phyloP scores from a whole-genome alignment of 2,329 filamentous ascomycete genomes.

The Fusarium hostae region DNA sequence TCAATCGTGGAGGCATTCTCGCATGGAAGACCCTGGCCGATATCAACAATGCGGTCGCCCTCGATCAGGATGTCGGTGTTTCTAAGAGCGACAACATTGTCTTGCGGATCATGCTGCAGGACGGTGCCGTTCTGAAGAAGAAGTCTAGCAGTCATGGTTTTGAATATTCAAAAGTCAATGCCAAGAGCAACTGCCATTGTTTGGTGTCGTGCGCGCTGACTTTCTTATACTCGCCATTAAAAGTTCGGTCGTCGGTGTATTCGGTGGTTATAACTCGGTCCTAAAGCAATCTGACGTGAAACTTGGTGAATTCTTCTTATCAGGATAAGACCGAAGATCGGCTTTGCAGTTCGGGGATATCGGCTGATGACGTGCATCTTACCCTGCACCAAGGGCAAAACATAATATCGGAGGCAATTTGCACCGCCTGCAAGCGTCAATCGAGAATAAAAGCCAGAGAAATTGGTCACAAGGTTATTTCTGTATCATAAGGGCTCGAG shows the following conservation, averaged over 20 bases:
- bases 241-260: background rate
- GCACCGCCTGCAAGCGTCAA: background rate
- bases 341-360: background rate
- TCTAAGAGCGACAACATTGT: background rate
- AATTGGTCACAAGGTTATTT: background rate
- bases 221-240: background rate
- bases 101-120: background rate
- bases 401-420: background rate
- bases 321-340: background rate
- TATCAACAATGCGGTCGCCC: background rate
- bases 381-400: background rate
- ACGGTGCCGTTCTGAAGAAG: background rate
- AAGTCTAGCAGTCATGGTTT: background rate
- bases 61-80: background rate
- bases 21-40: too few species aligned
- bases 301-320: background rate
- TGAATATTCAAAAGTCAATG: accelerated
- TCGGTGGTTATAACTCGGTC: background rate
- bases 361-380: background rate
- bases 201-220: background rate
- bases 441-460: background rate
- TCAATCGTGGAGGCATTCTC: background rate
- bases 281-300: background rate
- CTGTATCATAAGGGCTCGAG: accelerated
- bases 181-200: background rate